Conservation (phyloP, 768 basidiomycete species). For the Phylloporus arenicola region DNA sequence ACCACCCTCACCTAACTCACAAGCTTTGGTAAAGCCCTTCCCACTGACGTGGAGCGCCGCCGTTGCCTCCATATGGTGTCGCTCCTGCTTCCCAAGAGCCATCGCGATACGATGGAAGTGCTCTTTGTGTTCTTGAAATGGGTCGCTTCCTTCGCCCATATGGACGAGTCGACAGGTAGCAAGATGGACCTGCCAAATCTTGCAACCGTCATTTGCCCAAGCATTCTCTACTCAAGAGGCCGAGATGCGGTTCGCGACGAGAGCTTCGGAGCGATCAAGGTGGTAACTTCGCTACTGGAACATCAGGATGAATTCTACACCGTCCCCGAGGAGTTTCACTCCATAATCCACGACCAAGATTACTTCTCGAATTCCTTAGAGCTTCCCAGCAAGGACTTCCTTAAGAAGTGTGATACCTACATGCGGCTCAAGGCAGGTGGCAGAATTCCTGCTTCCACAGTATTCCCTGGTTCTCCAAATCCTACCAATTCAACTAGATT, state of each 20-base stretch:
- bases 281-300: slow-evolving; percentile 82
- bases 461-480: slow-evolving; percentile 28
- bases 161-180: slow-evolving; percentile 94
- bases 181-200: slow-evolving; percentile 97
- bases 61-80: slow-evolving; percentile 83
- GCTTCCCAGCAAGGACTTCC: slow-evolving; percentile 87
- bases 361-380: slow-evolving; percentile 87
- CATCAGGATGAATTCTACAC: slow-evolving; percentile 93
- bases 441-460: slow-evolving; percentile 36
- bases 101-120: slow-evolving; percentile 97
- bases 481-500: slow-evolving; percentile 14
- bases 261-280: slow-evolving; percentile 83
- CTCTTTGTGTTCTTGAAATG: slow-evolving; percentile 98
- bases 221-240: slow-evolving; percentile 87
- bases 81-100: slow-evolving; percentile 82
- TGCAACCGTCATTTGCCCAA: slow-evolving; percentile 97
- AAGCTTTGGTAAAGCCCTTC: slow-evolving; percentile 47
- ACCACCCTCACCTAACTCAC: slow-evolving; percentile 8
- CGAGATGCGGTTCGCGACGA: slow-evolving; percentile 87
- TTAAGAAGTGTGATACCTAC: slow-evolving; percentile 94
- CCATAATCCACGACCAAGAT: slow-evolving; percentile 86
- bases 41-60: slow-evolving; percentile 69
- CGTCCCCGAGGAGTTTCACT: slow-evolving; percentile 86
- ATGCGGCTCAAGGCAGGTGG: slow-evolving; percentile 63
- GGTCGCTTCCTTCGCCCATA: slow-evolving; percentile 98